phyloP scores from a whole-genome alignment of 2,329 filamentous ascomycete species.

The Parasarocladium wereldwijsianum region DNA sequence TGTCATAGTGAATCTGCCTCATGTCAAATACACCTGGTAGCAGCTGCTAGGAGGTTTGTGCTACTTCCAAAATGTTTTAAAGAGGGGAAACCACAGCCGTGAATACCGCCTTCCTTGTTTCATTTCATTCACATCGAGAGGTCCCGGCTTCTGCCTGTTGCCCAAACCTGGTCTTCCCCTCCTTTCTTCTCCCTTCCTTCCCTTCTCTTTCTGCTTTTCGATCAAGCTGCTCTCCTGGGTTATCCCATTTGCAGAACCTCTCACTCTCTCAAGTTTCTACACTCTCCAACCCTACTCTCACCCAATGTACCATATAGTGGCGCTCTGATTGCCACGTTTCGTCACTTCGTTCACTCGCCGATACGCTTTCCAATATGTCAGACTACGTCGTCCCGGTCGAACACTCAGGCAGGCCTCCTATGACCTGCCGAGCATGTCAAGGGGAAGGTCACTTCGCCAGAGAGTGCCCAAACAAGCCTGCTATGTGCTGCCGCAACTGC shows the following conservation, averaged over 20 bases:
- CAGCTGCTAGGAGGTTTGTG: too few relatives aligned
- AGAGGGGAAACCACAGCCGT: too few relatives aligned
- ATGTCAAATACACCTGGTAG: too few relatives aligned
- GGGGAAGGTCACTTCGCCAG: conserved; percentile 37
- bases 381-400: conserved; percentile 2
- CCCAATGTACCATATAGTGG: background rate
- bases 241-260: background rate
- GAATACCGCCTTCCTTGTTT: too few relatives aligned
- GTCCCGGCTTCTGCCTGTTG: too few relatives aligned
- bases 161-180: too few relatives aligned
- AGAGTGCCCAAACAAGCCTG: conserved; percentile 47
- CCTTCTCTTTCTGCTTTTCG: conserved; percentile 1
- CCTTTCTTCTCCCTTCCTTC: background rate
- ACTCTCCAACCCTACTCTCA: background rate
- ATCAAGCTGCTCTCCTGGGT: background rate
- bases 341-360: background rate
- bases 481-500: conserved; percentile 46
- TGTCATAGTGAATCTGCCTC: too few relatives aligned
- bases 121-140: too few relatives aligned
- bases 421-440: conserved; percentile 29
- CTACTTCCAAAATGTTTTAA: too few relatives aligned
- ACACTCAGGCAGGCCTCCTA: conserved; percentile 12
- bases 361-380: background rate
- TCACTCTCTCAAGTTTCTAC: background rate
- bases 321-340: too few relatives aligned